Evolutionary conservation across 164 flowering plant genomes (phyloP).

Genomic region (Platanus orientalis): DNA sequence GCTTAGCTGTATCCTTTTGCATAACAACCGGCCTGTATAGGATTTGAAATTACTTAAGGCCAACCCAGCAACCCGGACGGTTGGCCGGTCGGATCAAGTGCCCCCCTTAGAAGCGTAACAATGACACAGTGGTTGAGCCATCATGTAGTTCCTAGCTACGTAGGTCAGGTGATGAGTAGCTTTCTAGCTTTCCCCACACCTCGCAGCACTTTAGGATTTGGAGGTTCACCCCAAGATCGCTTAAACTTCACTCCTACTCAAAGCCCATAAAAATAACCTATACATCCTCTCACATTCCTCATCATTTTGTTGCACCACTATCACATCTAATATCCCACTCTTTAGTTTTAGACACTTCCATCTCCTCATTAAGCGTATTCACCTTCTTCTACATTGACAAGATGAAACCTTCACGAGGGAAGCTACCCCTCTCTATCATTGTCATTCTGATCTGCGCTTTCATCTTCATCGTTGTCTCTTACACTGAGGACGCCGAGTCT

Average conservation of each 20-base stretch:
- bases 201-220: background rate
- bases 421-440: constrained; percentile 48
- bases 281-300: constrained; percentile 6
- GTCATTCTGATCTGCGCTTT: constrained; percentile 36
- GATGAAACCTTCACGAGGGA: constrained; percentile 41
- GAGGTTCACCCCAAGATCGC: constrained; percentile 24
- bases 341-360: background rate
- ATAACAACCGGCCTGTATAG: too few relatives aligned
- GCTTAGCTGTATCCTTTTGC: too few relatives aligned
- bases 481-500: constrained; percentile 47
- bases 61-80: too few relatives aligned
- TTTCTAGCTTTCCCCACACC: constrained; percentile 31
- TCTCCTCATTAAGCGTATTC: constrained; percentile 1
- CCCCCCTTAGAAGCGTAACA: background rate
- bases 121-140: constrained; percentile 14
- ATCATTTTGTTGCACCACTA: constrained; percentile 22
- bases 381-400: constrained; percentile 5
- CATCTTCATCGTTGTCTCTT: constrained; percentile 48
- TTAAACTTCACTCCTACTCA: constrained; percentile 87
- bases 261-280: constrained; percentile 19
- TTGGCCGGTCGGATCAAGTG: too few relatives aligned
- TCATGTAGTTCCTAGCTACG: constrained; percentile 4
- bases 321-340: background rate
- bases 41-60: too few relatives aligned
- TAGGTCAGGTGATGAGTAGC: constrained; percentile 18